Conservation (phyloP, 2,329 filamentous ascomycete species). For the Microascus cirrosus region DNA sequence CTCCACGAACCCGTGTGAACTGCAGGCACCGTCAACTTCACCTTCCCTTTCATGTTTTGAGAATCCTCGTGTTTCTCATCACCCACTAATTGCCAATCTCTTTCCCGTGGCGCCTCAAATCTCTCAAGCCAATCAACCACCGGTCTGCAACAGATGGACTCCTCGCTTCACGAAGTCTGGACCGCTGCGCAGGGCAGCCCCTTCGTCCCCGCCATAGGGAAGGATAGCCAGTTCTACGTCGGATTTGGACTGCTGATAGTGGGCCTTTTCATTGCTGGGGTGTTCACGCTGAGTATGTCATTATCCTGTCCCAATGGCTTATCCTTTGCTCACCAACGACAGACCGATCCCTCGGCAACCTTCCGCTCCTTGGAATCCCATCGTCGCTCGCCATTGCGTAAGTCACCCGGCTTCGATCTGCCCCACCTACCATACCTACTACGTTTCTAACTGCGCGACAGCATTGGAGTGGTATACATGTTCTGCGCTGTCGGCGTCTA, state of each 20-base stretch:
- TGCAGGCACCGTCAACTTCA: not conserved
- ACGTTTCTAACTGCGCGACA: constrained; percentile 24
- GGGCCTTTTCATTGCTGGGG: constrained; percentile 61
- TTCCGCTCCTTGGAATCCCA: constrained; percentile 70
- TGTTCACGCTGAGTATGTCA: constrained; percentile 75
- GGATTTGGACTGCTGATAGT: constrained; percentile 65
- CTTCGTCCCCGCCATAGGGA: constrained; percentile 69
- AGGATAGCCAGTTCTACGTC: constrained; percentile 73
- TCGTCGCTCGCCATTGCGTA: constrained; percentile 88
- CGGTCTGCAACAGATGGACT: constrained; percentile 50
- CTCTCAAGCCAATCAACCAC: not conserved
- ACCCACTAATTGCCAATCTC: not conserved
- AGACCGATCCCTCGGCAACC: constrained; percentile 74
- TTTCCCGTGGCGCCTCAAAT: constrained; percentile 4
- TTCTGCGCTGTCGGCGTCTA: constrained; percentile 98
- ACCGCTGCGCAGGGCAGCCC: constrained; percentile 81
- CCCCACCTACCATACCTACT: not conserved
- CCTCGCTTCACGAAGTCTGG: constrained; percentile 82
- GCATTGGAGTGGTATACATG: constrained; percentile 93
- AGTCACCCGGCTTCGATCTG: constrained; percentile 19
- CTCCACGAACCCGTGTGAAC: not conserved
- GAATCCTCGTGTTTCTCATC: not conserved
- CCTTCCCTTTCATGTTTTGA: not conserved
- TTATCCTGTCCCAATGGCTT: not conserved
- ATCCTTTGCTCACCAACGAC: not conserved